Evolutionary conservation across 2,329 filamentous ascomycete species (phyloP).

Genomic region (Colletotrichum sp.): DNA sequence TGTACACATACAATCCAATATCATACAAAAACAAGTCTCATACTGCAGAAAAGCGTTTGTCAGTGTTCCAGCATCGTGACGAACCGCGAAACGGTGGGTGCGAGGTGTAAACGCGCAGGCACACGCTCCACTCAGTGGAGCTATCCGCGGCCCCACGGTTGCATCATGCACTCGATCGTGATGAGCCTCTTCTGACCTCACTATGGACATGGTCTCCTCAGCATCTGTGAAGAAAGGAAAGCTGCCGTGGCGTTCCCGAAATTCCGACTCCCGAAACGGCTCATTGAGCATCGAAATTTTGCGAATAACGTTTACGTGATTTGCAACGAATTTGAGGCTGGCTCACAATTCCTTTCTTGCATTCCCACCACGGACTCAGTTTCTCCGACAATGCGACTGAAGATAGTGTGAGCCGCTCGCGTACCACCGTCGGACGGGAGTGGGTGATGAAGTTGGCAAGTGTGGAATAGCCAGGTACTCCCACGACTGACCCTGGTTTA

Average conservation of each 20-base stretch:
- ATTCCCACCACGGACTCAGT: not conserved
- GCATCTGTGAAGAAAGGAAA: rapidly evolving
- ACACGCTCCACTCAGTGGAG: not conserved
- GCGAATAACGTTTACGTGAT: not conserved
- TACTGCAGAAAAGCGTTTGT: rapidly evolving
- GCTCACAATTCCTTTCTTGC: not conserved
- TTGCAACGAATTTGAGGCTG: not conserved
- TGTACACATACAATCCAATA: not conserved
- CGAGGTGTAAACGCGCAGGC: not conserved
- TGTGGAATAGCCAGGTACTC: rapidly evolving
- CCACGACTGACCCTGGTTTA: rapidly evolving
- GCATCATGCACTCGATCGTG: not conserved
- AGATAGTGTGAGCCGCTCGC: not conserved
- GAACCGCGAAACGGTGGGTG: not conserved
- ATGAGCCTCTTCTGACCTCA: not conserved
- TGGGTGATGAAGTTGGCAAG: not conserved
- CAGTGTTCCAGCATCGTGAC: not conserved
- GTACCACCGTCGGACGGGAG: not conserved
- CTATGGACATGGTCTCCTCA: not conserved
- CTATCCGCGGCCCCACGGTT: not conserved
- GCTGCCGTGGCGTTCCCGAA: rapidly evolving
- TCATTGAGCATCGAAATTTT: not conserved
- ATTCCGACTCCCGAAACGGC: not conserved
- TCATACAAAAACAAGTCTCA: rapidly evolving
- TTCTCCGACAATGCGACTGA: not conserved